Conservation (phyloP, 2,329 filamentous ascomycete species). For the Ascochyta lentis region DNA sequence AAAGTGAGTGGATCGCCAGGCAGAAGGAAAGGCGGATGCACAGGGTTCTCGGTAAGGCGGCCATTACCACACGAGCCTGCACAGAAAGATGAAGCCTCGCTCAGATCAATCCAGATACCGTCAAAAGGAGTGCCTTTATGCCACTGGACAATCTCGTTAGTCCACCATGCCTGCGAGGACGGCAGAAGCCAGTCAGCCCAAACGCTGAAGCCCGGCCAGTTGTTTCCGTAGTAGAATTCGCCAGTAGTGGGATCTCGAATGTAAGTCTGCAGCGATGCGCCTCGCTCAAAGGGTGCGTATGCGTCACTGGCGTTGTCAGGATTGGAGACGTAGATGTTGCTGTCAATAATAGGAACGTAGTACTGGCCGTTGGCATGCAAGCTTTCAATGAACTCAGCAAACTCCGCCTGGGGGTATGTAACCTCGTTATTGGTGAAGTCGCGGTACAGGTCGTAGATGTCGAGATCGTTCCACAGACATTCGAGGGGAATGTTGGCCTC, state of each 20-base stretch:
- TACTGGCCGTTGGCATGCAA: conserved; percentile 61
- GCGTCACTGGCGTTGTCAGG: conserved; percentile 68
- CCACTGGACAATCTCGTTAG: conserved; percentile 56
- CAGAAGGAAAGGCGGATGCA: conserved; percentile 67
- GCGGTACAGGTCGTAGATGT: conserved; percentile 54
- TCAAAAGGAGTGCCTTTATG: conserved; percentile 60
- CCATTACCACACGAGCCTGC: conserved; percentile 71
- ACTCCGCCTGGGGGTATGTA: conserved; percentile 57
- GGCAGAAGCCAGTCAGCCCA: conserved; percentile 65
- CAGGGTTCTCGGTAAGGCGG: conserved; percentile 68
- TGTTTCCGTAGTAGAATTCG: conserved; percentile 57
- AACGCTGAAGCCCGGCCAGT: conserved; percentile 64
- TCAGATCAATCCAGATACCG: conserved; percentile 66
- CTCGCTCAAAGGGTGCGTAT: conserved; percentile 56
- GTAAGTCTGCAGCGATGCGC: conserved; percentile 54
- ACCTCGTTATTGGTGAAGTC: conserved; percentile 62
- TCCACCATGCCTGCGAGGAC: conserved; percentile 64
- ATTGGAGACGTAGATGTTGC: conserved; percentile 72
- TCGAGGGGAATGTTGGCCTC: conserved; percentile 60
- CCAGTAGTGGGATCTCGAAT: conserved; percentile 58
- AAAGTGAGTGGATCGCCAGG: conserved; percentile 68
- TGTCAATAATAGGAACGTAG: conserved; percentile 65
- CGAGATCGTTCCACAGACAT: conserved; percentile 50
- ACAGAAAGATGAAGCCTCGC: conserved; percentile 66
- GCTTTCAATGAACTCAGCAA: conserved; percentile 55